Evolutionary conservation across 495 filamentous ascomycete genomes (phyloP).

Genomic region (Neurospora intermedia): DNA sequence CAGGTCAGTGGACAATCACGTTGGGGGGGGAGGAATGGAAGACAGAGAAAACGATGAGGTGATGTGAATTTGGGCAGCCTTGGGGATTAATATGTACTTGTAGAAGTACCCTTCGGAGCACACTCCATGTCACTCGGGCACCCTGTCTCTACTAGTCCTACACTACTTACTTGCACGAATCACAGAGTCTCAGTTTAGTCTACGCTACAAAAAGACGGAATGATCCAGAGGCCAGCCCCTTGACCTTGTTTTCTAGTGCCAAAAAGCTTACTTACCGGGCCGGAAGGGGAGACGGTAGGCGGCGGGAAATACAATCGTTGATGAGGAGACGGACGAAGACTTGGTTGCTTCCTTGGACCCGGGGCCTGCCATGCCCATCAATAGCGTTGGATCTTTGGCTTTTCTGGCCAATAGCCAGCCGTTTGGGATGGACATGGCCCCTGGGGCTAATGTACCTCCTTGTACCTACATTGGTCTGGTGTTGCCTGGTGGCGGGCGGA

Average conservation of each 20-base stretch:
- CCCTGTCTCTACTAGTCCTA: background rate
- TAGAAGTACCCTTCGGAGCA: background rate
- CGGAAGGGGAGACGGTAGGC: background rate
- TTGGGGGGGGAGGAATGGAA: background rate
- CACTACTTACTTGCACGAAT: background rate
- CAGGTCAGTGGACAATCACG: background rate
- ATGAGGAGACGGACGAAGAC: background rate
- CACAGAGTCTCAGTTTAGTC: background rate
- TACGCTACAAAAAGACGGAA: background rate
- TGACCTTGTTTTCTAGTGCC: background rate
- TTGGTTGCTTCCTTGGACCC: background rate
- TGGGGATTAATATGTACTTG: background rate
- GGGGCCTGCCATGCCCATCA: background rate
- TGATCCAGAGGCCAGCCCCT: background rate
- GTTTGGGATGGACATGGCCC: background rate
- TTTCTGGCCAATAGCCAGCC: background rate
- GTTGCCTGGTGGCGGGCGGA: background rate
- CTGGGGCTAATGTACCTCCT: background rate
- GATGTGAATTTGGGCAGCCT: background rate
- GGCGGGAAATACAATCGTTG: background rate
- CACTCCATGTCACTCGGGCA: background rate
- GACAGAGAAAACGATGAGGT: background rate
- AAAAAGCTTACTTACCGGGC: background rate
- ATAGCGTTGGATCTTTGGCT: background rate
- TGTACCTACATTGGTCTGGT: background rate